Percentiles rank a stretch among this genome's conserved stretches.
Conservation (phyloP, 139 green algal species). For the Coccomyxa sp. region DNA sequence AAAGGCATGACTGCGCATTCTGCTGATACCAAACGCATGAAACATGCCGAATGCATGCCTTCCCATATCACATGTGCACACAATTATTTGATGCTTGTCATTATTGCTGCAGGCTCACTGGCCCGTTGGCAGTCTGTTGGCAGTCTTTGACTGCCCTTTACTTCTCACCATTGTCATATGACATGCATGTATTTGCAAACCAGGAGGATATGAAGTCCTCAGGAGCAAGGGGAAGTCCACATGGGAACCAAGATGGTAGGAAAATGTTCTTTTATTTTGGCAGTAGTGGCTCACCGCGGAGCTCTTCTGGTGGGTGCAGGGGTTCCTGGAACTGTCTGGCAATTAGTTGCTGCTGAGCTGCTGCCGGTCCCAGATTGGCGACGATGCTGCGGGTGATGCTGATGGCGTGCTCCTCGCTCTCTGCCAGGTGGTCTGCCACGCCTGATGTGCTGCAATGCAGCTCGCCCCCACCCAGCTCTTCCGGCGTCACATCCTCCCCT, state of each 20-base stretch:
- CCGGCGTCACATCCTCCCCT: slow-evolving; percentile 83
- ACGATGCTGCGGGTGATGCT: slow-evolving; percentile 69
- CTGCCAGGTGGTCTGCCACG: slow-evolving; percentile 75
- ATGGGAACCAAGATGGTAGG: no score
- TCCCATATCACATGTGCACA: background rate
- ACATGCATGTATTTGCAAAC: no score
- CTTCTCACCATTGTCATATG: no score
- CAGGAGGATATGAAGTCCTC: no score
- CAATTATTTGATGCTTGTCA: background rate
- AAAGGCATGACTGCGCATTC: no score
- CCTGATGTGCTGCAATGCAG: slow-evolving; percentile 79
- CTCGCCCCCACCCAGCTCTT: slow-evolving; percentile 85
- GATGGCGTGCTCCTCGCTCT: slow-evolving; percentile 82
- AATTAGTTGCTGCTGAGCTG: background rate
- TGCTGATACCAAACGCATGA: no score
- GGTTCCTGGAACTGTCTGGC: slow-evolving; percentile 48
- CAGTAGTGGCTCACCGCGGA: slow-evolving; percentile 29
- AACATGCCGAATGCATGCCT: background rate
- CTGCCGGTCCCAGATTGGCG: slow-evolving; percentile 19
- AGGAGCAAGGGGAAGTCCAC: no score
- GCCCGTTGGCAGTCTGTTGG: no score
- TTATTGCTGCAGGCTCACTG: no score
- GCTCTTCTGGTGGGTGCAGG: slow-evolving; percentile 55
- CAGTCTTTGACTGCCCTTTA: no score
- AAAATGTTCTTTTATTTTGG: background rate